A percentile compares a stretch with the other conserved stretches of the same genome.
These are phyloP conservation scores for Sungouiozyma intestinalis DNA, from an alignment of 805 yeast genomes.

Conservation along the genomic window DNA sequence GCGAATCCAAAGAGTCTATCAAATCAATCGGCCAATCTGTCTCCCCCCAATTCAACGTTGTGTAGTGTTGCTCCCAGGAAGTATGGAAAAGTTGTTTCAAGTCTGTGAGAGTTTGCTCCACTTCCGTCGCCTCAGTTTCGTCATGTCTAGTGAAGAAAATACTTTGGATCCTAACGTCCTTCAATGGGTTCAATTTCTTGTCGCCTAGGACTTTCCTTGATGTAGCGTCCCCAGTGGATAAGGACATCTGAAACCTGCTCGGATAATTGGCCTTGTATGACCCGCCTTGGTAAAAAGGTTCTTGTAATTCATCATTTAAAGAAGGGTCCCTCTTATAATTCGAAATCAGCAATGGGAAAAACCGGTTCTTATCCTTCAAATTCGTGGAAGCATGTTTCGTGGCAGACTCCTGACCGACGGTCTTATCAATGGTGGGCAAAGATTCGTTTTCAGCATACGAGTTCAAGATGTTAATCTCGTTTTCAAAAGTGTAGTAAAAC, in stretches of 20 bases:
- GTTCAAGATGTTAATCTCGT: constrained; percentile 28
- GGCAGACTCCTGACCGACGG: background rate
- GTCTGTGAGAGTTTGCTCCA: constrained; percentile 17
- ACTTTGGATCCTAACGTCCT: background rate
- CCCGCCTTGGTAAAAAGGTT: background rate
- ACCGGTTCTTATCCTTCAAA: constrained; percentile 29
- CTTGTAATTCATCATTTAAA: constrained; percentile 5
- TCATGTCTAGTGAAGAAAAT: constrained; percentile 8
- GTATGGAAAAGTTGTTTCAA: constrained; percentile 31
- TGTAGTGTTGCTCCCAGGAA: constrained; percentile 32
- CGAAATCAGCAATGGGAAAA: constrained; percentile 29
- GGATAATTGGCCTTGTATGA: background rate
- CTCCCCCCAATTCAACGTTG: constrained; percentile 1
- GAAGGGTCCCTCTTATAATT: constrained; percentile 16
- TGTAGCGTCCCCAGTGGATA: background rate
- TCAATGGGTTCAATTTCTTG: background rate
- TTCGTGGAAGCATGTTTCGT: constrained; percentile 2
- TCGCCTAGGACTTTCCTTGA: background rate
- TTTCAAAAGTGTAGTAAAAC: constrained; percentile 28
- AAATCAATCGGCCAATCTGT: constrained; percentile 37
- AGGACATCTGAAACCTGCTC: background rate
- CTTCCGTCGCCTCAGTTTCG: constrained; percentile 22
- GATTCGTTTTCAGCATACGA: constrained; percentile 29
- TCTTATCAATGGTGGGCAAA: constrained; percentile 16
- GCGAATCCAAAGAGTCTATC: constrained; percentile 43